A percentile compares a stretch with the other conserved stretches of the same genome.
Evolutionary conservation across 1,284 basidiomycete genomes (phyloP).

Genomic region (Cutaneotrichosporon curvatum): DNA sequence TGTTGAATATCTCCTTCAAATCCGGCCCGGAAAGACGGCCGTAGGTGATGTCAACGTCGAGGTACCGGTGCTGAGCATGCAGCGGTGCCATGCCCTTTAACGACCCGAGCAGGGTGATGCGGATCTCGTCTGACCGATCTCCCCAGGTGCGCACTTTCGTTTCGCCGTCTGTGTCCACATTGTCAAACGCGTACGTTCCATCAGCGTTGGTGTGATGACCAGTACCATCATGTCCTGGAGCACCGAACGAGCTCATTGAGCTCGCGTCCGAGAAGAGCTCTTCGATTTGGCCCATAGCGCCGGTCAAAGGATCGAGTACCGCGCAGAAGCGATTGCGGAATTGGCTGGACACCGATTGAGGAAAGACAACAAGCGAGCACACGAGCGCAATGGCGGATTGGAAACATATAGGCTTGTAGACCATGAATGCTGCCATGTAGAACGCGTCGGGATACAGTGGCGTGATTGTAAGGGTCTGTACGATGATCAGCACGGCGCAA

Average conservation of each 20-base stretch:
- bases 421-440: slow-evolving; percentile 33
- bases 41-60: slow-evolving; percentile 40
- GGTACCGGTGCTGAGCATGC: slow-evolving; percentile 37
- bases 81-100: slow-evolving; percentile 36
- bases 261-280: slow-evolving; percentile 23
- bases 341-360: slow-evolving; percentile 38
- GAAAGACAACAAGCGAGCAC: slow-evolving; percentile 37
- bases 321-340: slow-evolving; percentile 37
- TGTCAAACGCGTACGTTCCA: slow-evolving; percentile 1
- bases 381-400: slow-evolving; percentile 35
- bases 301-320: slow-evolving; percentile 30
- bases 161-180: slow-evolving; percentile 2
- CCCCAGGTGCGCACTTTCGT: slow-evolving; percentile 33
- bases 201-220: not conserved
- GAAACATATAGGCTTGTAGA: slow-evolving; percentile 43
- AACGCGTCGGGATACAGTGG: slow-evolving; percentile 28
- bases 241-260: slow-evolving; percentile 2
- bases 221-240: not conserved
- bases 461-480: slow-evolving; percentile 33
- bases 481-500: not conserved
- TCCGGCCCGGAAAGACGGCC: slow-evolving; percentile 38
- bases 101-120: slow-evolving; percentile 27
- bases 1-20: slow-evolving; percentile 33
- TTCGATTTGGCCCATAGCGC: slow-evolving; percentile 29
- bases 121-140: slow-evolving; percentile 25